phyloP scores from a whole-genome alignment of 2,329 filamentous ascomycete species.

The Ampelomyces quisqualis region DNA sequence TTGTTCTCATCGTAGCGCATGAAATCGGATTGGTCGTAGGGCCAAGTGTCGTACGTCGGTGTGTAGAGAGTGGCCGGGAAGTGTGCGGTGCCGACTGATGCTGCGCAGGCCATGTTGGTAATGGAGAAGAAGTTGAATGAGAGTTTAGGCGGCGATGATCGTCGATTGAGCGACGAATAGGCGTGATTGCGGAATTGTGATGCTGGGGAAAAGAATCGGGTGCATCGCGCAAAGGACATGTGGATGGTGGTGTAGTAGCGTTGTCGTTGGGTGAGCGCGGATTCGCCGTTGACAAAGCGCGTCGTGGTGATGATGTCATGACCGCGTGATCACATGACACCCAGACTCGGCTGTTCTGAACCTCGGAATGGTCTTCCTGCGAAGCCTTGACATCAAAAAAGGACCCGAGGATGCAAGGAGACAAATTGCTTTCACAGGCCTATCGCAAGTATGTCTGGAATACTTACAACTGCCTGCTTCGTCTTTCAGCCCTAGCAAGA shows the following conservation, averaged over 20 bases:
- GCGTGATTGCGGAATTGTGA: constrained; percentile 6
- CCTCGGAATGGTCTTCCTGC: constrained; percentile 9
- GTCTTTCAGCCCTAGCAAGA: no score
- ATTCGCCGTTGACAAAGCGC: constrained; percentile 4
- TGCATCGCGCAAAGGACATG: constrained; percentile 10
- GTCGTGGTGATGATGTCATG: constrained; percentile 21
- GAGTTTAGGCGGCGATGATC: constrained; percentile 1
- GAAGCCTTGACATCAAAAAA: no score
- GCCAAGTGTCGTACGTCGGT: constrained; percentile 24
- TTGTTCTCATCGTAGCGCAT: constrained; percentile 39
- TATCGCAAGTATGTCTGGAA: constrained; percentile 16
- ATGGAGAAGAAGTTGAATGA: constrained; percentile 19
- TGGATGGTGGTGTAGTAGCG: neutral
- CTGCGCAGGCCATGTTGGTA: constrained; percentile 5
- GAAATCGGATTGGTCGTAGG: constrained; percentile 38
- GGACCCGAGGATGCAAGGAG: no score
- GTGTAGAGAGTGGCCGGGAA: constrained; percentile 17
- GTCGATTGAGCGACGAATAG: constrained; percentile 4
- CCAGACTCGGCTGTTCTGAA: constrained; percentile 16
- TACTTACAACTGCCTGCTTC: constrained; percentile 24
- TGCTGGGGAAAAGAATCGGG: neutral
- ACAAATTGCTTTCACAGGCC: no score
- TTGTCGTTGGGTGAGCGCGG: neutral
- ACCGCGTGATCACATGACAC: constrained; percentile 20
- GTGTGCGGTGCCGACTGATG: neutral